Evolutionary conservation across 768 basidiomycete genomes (phyloP), one percentile per base, ranked within the genome.

Genomic region (Pisolithus marmoratus): DNA sequence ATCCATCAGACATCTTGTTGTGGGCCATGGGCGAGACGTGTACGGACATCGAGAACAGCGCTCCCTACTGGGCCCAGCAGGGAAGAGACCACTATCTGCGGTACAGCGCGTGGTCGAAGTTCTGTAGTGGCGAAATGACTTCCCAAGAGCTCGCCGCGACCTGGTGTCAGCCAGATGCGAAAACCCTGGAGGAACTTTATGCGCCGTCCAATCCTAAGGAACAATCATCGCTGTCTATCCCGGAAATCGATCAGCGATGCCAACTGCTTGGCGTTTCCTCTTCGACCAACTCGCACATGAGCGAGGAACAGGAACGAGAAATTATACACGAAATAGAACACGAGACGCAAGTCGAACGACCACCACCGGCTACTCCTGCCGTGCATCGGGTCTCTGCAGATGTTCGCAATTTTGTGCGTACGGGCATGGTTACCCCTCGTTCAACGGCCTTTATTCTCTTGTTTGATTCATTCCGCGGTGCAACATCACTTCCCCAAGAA

Each of bases 301-400:
- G 72, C 26, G 76, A 79, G 55, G 79, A 80, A 53, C 78, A 80
- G 52, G 79, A 80, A 49, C 63, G 78, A 23, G 77, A 80, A 51
- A 62, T 80, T 8, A 54, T 59, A 3, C 74, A 74, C 22, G 78
- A 80, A 57, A 62, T 69, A 4, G 76, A 78, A 55, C 60, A 57
- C 6, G 77, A 80, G 52, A 62, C 59, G 9, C 65, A 77, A 49
- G 52, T 71, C 1, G 62, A 74, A 56, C 64, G 74, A 5, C 72
- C 74, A 5, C 56, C 65, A 1, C 60, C 41, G 26, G 64, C 65
- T 8, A 7, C 44, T 12, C 55, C 67, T 7, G 58, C 58, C 4
- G 8, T 1, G 2, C 70, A 72, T 51, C 40, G 45, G 2, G 20
- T 71, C 36, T 53, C 63, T 34, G 11, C 11, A 3, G 56, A 61